Evolutionary conservation across 139 green algal species (phyloP).

Genomic region (Microglena sp.): DNA sequence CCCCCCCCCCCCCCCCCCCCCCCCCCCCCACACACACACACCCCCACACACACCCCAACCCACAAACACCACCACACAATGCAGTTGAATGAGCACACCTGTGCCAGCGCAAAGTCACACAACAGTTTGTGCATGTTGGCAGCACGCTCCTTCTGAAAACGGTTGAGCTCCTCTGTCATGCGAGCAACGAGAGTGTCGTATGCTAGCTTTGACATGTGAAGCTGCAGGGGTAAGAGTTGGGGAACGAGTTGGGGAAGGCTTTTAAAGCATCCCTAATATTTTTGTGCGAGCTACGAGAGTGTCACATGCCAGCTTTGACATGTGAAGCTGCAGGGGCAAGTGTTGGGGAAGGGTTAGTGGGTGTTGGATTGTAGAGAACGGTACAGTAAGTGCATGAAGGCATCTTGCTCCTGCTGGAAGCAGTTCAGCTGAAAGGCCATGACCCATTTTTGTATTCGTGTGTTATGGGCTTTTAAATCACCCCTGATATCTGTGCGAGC

Average conservation of each 20-base stretch:
- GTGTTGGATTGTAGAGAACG: no score
- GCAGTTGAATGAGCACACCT: constrained; percentile 26
- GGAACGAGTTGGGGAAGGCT: not conserved
- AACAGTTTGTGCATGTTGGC: constrained; percentile 66
- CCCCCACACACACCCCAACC: not conserved
- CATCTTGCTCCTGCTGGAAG: not conserved
- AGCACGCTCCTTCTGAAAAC: constrained; percentile 72
- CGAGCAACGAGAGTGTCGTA: constrained; percentile 43
- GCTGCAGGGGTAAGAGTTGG: not conserved
- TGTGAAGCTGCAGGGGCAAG: not conserved
- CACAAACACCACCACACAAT: not conserved
- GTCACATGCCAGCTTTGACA: constrained; percentile 25
- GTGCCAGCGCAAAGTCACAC: constrained; percentile 62
- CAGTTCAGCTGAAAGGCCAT: constrained; percentile 51
- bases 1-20: not conserved
- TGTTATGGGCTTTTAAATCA: no score
- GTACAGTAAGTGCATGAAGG: constrained; percentile 19
- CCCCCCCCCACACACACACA: not conserved
- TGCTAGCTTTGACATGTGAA: constrained; percentile 14
- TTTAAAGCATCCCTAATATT: not conserved
- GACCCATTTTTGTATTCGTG: no score
- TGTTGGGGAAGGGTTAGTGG: not conserved
- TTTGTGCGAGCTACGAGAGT: constrained; percentile 38
- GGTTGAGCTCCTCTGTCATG: constrained; percentile 79
- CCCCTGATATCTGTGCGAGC: no score